Conservation (phyloP, 1,284 basidiomycete species). For the Pisolithus thermaeus region DNA sequence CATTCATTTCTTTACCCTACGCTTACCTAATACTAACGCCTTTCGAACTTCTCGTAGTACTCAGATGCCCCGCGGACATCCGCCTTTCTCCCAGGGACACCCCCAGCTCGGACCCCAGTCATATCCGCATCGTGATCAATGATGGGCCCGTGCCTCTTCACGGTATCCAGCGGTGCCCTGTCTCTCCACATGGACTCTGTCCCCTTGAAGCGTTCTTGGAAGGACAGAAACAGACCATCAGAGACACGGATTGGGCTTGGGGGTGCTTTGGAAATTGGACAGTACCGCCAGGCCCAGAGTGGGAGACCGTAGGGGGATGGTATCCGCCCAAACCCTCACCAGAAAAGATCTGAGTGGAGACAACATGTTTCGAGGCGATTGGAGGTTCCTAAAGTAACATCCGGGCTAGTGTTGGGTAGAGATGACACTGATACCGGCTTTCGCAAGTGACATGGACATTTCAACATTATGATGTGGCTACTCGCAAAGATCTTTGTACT, state of each 20-base stretch:
- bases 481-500: too few relatives aligned
- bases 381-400: too few relatives aligned
- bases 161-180: conserved; percentile 66
- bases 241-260: conserved; percentile 69
- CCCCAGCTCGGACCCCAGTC: conserved; percentile 41
- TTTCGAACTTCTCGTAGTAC: conserved; percentile 15
- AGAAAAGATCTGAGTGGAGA: too few relatives aligned
- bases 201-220: conserved; percentile 68
- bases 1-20: too few relatives aligned
- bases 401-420: too few relatives aligned
- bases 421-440: too few relatives aligned
- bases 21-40: background rate
- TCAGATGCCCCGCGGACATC: conserved; percentile 17
- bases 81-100: conserved; percentile 41
- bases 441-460: too few relatives aligned
- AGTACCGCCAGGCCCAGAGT: conserved; percentile 47
- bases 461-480: too few relatives aligned
- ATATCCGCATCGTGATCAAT: conserved; percentile 80
- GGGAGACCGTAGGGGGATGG: conserved; percentile 53
- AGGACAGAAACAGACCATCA: conserved; percentile 63
- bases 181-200: conserved; percentile 73
- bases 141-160: conserved; percentile 84
- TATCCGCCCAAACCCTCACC: conserved; percentile 10
- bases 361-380: too few relatives aligned
- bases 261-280: conserved; percentile 73